phyloP scores from a whole-genome alignment of 805 yeast genomes.

The Lipomyces kockii region DNA sequence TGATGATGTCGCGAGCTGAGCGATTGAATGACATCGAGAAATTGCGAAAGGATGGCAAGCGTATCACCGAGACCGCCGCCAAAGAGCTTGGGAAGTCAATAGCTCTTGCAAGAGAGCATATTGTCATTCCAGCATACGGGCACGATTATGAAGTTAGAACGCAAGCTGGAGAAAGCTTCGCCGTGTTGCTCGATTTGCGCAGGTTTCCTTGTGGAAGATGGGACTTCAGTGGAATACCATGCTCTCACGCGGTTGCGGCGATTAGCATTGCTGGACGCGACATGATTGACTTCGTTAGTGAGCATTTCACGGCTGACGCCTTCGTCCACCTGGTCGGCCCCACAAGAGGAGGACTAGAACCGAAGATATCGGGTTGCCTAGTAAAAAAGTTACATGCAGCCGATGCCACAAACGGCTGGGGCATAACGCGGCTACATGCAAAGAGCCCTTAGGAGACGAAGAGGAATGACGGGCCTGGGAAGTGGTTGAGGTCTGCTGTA shows the following conservation, averaged over 20 bases:
- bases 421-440: too few relatives aligned
- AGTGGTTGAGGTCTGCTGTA: too few relatives aligned
- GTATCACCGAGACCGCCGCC: constrained; percentile 4
- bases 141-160: constrained; percentile 1
- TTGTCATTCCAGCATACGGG: background rate
- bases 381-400: too few relatives aligned
- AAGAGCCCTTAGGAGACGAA: too few relatives aligned
- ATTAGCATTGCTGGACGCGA: background rate
- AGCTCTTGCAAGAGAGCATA: constrained; percentile 3
- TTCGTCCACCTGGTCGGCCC: background rate
- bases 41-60: background rate
- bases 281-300: background rate
- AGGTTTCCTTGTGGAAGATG: constrained; percentile 2
- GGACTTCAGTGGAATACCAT: background rate
- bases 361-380: too few relatives aligned
- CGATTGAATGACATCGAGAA: background rate
- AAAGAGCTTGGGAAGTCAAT: background rate
- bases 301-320: background rate
- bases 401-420: too few relatives aligned
- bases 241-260: constrained; percentile 4
- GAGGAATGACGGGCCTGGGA: too few relatives aligned
- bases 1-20: background rate
- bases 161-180: background rate
- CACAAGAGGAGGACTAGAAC: too few relatives aligned
- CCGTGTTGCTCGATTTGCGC: background rate